phyloP scores from a whole-genome alignment of 2,329 filamentous ascomycete species.

The Neurospora sp. region DNA sequence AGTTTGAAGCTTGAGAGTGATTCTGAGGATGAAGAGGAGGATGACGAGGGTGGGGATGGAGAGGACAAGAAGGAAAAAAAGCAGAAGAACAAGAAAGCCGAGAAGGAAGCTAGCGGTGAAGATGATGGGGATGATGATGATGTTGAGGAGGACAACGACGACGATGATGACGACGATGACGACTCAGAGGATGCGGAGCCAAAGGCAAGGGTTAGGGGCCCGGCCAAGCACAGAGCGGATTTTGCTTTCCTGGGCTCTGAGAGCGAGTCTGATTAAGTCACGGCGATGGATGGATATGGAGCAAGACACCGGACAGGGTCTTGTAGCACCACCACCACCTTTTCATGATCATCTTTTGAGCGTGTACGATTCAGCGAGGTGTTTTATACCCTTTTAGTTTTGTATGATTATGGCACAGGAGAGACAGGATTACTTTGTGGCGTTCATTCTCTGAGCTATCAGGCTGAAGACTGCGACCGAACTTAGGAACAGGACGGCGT shows the following conservation, averaged over 20 bases:
- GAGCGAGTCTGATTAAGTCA: conserved; percentile 50
- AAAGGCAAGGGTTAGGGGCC: conserved; percentile 34
- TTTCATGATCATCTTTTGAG: background rate
- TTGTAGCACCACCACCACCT: background rate
- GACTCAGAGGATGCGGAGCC: conserved; percentile 26
- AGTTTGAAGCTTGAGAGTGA: conserved; percentile 28
- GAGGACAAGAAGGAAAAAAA: conserved; percentile 9
- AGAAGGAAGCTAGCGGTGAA: conserved; percentile 15
- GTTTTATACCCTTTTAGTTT: background rate
- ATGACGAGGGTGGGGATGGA: conserved; percentile 16
- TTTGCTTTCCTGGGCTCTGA: conserved; percentile 60
- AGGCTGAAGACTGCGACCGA: conserved; percentile 92
- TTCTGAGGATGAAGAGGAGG: conserved; percentile 23
- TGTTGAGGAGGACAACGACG: conserved; percentile 20
- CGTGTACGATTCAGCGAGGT: background rate
- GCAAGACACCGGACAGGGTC: background rate
- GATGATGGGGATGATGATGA: conserved; percentile 20
- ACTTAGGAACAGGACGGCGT: conserved; percentile 91
- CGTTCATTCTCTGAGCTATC: conserved; percentile 76
- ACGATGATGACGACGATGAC: conserved; percentile 12
- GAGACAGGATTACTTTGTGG: conserved; percentile 21
- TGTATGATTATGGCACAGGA: background rate
- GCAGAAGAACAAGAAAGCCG: conserved; percentile 23
- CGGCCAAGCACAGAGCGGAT: conserved; percentile 37
- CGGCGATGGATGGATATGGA: background rate